These are phyloP conservation scores for Claviceps capensis DNA, from an alignment of 2,329 filamentous ascomycete genomes.

Conservation along the genomic window DNA sequence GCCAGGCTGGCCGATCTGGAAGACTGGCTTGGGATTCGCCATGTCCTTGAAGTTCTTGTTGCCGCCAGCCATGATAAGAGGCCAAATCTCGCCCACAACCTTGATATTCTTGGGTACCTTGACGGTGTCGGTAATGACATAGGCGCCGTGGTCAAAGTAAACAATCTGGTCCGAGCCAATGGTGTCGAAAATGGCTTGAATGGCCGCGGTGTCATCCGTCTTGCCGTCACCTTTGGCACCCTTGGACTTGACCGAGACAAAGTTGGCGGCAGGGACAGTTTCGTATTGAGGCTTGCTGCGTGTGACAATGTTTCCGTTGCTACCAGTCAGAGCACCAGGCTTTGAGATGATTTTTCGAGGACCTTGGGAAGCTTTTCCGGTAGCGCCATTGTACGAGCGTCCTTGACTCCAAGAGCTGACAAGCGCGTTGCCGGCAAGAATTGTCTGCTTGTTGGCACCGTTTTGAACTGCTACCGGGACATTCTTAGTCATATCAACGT, in stretches of 20 bases:
- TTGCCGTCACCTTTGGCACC: slow-evolving; percentile 80
- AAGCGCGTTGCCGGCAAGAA: slow-evolving; percentile 57
- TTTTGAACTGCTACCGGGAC: slow-evolving; percentile 54
- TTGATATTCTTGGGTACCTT: slow-evolving; percentile 65
- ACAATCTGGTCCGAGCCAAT: slow-evolving; percentile 50
- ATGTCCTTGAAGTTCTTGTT: slow-evolving; percentile 56
- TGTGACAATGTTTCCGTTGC: slow-evolving; percentile 58
- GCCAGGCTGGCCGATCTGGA: slow-evolving; percentile 67
- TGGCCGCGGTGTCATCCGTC: slow-evolving; percentile 74
- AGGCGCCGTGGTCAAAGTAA: slow-evolving; percentile 64
- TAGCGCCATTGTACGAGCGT: slow-evolving; percentile 46
- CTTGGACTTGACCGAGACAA: slow-evolving; percentile 68
- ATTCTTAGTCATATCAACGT: slow-evolving; percentile 65
- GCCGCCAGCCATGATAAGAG: slow-evolving; percentile 74
- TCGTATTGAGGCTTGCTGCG: slow-evolving; percentile 85
- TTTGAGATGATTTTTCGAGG: slow-evolving; percentile 41
- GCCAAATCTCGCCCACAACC: slow-evolving; percentile 87
- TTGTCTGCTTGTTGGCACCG: slow-evolving; percentile 36
- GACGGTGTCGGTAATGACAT: slow-evolving; percentile 56
- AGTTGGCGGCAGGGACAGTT: slow-evolving; percentile 47
- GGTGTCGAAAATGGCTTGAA: slow-evolving; percentile 65
- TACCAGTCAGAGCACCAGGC: slow-evolving; percentile 51
- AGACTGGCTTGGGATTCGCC: slow-evolving; percentile 66
- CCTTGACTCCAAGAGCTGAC: slow-evolving; percentile 70
- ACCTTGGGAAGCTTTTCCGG: slow-evolving; percentile 44